Base-by-base conservation (phyloP, 2,329 filamentous ascomycete species). In the Colletotrichum sp. region DNA sequence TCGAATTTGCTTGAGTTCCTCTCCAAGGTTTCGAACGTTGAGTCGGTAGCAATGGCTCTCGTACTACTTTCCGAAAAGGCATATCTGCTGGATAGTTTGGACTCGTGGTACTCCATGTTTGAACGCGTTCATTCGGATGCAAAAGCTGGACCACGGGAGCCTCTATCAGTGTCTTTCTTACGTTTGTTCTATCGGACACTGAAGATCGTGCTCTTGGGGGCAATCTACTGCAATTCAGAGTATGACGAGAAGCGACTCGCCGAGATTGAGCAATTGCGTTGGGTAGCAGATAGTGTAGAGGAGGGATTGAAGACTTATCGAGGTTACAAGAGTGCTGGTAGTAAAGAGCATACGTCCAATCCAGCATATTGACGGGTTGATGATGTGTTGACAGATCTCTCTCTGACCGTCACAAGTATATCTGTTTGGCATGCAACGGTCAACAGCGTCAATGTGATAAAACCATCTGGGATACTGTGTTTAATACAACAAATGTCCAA, bases 151-250 rank as follows among this genome's bases (percentile, higher is more conserved):
- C 71, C 76, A 65, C 68, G 70, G 8, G 80, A 83, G 80, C 78
- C 69, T 36, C 70, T 86, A 28, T 81, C 83, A 36, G 75, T 84
- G 18, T 80, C 74, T 71, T 86, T 87, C 70, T 34, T 85, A 76
- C 84, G 81, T 9, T 74, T 83, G 32, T 85, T 86, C 18, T 80
- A 83, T 78, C 77, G 74, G 30, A 80, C 83, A 71, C 68, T 86
- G 16, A 84, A 79, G 76, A 78, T 85, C 18, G 69, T 85, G 76
- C 77, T 87, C 13, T 55, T 85, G 25, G 83, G 84, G 6, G 74
- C 78, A 69, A 64, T 86, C 13, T 79, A 84, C 48, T 80, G 76
- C 58, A 82, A 82, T 32, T 71, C 80, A 68, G 79, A 81, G 71
- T 43, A 80, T 62, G 8, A 78, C 80, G 71, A 70, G 12, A 52